A percentile compares a stretch with the other conserved stretches of the same genome.
Evolutionary conservation across 1,284 basidiomycete genomes (phyloP).

Genomic region (Heterobasidion annosum): DNA sequence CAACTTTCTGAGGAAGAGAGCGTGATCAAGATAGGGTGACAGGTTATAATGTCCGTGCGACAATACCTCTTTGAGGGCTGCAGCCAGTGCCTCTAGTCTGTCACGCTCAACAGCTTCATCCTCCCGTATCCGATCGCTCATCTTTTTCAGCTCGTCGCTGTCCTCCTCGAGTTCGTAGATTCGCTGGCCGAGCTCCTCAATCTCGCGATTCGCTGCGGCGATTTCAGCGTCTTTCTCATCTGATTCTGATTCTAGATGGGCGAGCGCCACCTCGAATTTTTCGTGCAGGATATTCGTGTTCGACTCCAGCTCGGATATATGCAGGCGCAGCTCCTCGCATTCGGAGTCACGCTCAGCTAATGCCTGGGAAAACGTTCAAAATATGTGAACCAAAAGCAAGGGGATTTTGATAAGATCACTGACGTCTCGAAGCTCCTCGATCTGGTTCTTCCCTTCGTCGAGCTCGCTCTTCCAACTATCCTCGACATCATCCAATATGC

Average conservation of each 20-base stretch:
- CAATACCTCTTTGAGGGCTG: slow-evolving; percentile 72
- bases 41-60: neutral
- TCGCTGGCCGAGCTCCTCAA: slow-evolving; percentile 65
- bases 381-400: neutral
- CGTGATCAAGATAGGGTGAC: slow-evolving; percentile 1
- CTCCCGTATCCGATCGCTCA: slow-evolving; percentile 42
- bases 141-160: slow-evolving; percentile 39
- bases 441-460: slow-evolving; percentile 58
- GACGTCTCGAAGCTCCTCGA: slow-evolving; percentile 73
- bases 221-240: slow-evolving; percentile 67
- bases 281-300: slow-evolving; percentile 60
- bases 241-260: slow-evolving; percentile 63
- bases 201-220: slow-evolving; percentile 57
- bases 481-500: slow-evolving; percentile 60
- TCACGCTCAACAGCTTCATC: slow-evolving; percentile 67
- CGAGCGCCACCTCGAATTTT: slow-evolving; percentile 66
- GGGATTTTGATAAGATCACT: slow-evolving; percentile 13
- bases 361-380: slow-evolving; percentile 31
- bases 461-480: slow-evolving; percentile 74
- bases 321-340: slow-evolving; percentile 62
- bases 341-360: slow-evolving; percentile 70
- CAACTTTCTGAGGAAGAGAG: slow-evolving; percentile 46
- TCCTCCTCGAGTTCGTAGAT: slow-evolving; percentile 54
- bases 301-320: slow-evolving; percentile 64
- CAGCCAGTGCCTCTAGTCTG: slow-evolving; percentile 60